These are phyloP conservation scores for Rosa hybrid DNA, from an alignment of 331 rosid genomes.

Conservation along the genomic window DNA sequence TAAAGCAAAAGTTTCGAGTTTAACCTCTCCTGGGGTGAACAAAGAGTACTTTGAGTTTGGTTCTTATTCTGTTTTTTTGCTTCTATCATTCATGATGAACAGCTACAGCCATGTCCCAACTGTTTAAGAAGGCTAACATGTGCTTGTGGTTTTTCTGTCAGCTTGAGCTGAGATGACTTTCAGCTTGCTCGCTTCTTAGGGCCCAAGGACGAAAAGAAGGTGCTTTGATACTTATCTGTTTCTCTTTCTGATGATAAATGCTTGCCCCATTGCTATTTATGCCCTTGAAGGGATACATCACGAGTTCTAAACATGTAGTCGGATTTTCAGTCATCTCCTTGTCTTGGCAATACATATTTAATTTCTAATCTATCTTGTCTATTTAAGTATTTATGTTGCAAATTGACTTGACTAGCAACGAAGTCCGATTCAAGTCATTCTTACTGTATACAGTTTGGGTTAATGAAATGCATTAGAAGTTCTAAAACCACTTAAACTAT, in stretches of 20 bases:
- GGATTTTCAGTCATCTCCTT: not conserved
- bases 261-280: not conserved
- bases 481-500: not conserved
- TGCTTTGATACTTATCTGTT: too few species aligned
- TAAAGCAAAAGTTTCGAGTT: constrained; percentile 22
- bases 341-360: not conserved
- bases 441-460: not conserved
- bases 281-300: not conserved
- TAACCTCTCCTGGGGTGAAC: constrained; percentile 32
- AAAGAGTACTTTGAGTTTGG: constrained; percentile 15
- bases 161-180: too few species aligned
- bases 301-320: not conserved
- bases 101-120: constrained; percentile 10
- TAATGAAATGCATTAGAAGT: not conserved
- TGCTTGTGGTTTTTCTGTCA: too few species aligned
- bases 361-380: not conserved
- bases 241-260: not conserved
- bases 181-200: too few species aligned
- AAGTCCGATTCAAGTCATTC: not conserved
- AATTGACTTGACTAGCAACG: constrained; percentile 5
- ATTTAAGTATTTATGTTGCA: constrained; percentile 1
- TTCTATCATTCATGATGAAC: not conserved
- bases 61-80: constrained; percentile 7
- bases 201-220: too few species aligned
- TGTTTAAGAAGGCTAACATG: not conserved